Conservation (phyloP, 305 asterid genomes). For the Fraxinus velutina region DNA sequence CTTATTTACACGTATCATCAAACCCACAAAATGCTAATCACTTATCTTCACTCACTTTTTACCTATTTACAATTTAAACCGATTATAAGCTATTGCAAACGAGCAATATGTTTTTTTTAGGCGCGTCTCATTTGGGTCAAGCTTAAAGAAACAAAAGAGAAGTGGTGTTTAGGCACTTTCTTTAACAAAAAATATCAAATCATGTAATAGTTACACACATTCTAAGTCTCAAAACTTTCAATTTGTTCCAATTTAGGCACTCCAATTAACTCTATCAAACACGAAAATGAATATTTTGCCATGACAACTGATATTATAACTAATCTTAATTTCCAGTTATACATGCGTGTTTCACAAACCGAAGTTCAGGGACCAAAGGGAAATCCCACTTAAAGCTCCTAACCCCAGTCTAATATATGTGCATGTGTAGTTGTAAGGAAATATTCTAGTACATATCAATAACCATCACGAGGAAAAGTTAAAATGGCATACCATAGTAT, state of each 20-base stretch:
- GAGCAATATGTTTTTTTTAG: not conserved
- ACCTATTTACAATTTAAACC: not conserved
- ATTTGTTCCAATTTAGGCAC: not conserved
- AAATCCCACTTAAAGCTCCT: not conserved
- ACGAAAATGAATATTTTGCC: not conserved
- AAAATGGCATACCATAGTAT: not conserved
- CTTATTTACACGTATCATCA: no score
- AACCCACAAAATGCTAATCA: not conserved
- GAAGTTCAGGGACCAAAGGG: not conserved
- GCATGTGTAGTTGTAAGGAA: not conserved
- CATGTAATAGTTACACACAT: not conserved
- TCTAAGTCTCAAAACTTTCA: not conserved
- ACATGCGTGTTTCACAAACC: not conserved
- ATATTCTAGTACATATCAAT: not conserved
- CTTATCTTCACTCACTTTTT: not conserved
- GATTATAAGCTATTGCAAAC: no score
- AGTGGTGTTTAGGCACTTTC: not conserved
- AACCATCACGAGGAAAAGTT: not conserved
- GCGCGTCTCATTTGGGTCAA: not conserved
- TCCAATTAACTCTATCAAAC: not conserved
- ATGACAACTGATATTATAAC: not conserved
- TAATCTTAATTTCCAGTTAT: not conserved
- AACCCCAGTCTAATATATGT: not conserved
- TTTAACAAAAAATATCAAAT: not conserved
- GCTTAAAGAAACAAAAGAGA: not conserved